Base-by-base conservation (phyloP, 352 stramenopile genomes). In the Peronospora farinosa region DNA sequence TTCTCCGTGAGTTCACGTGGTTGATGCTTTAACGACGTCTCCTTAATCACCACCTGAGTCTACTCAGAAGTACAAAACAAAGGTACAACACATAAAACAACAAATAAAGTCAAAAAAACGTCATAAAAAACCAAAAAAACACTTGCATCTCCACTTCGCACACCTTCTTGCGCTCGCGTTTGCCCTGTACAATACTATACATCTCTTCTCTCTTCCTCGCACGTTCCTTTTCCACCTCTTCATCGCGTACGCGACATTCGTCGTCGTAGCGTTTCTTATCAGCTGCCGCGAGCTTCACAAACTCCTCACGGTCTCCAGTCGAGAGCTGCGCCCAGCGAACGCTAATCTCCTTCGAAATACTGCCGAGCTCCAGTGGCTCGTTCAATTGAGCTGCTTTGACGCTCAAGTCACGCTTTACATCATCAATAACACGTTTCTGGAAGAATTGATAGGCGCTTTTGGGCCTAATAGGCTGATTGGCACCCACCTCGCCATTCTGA, bases 371-470 rank as follows among this genome's bases (percentile, higher is more conserved):
- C 10, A 92, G 27, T 6, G 64, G 12, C 45, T 87, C 76, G 36
- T 73, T 65, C 15, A 30, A 40, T 46, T 90, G 66, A 15, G 65
- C 74, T 6, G 69, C 72, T 13, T 56, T 51, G 12, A 60, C 50
- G 28, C 53, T 47, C 17, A 94, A 53, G 23, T 86, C 74, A 15
- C 59, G 51, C 40, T 86, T 84, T 23, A 92, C 67, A 5, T 76
- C 69, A 48, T 64, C 60, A 70, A 90, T 89, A 17, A 69, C 56
- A 32, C 57, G 63, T 52, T 91, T 92, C 54, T 88, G 78, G 60
- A 88, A 92, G 30, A 83, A 80, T 56, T 77, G 62, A 62, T 88
- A 93, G 40, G 82, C 79, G 35, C 54, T 77, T 61, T 88, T 87
- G 39, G 82, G 56, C 62, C 88, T 87, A n/a, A 65, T 57, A 0